Evolutionary conservation across 106 monocot genomes (phyloP).

Genomic region (Gastrodia elata): DNA sequence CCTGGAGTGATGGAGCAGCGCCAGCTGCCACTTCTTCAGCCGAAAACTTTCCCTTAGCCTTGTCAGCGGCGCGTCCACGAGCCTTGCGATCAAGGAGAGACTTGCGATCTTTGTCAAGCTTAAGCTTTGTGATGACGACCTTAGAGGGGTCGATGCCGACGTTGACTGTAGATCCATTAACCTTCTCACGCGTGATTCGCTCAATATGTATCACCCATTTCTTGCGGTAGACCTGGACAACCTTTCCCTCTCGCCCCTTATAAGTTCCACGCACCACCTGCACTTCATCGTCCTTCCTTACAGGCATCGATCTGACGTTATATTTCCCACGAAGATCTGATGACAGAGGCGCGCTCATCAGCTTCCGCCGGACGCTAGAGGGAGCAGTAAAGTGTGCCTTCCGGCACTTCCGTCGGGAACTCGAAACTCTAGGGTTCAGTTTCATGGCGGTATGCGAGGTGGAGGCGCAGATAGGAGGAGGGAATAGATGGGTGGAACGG

Average conservation of each 20-base stretch:
- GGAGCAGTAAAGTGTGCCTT: constrained; percentile 58
- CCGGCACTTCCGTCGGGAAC: constrained; percentile 47
- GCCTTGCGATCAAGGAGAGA: constrained; percentile 35
- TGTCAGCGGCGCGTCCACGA: constrained; percentile 29
- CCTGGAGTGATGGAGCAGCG: constrained; percentile 23
- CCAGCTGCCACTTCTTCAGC: constrained; percentile 39
- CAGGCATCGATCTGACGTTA: constrained; percentile 24
- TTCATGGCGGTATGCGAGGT: constrained; percentile 21
- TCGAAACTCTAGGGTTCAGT: constrained; percentile 38
- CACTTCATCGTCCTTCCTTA: constrained; percentile 32
- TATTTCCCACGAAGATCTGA: constrained; percentile 30
- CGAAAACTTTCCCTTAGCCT: constrained; percentile 56
- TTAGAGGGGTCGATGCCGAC: constrained; percentile 39
- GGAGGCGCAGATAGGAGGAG: not conserved
- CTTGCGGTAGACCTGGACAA: constrained; percentile 47
- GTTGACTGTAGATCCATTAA: constrained; percentile 44
- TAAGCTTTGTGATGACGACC: constrained; percentile 45
- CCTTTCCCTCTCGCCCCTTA: constrained; percentile 49
- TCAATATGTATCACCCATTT: constrained; percentile 50
- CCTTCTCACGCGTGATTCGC: constrained; percentile 52
- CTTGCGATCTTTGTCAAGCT: constrained; percentile 50
- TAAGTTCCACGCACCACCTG: constrained; percentile 46
- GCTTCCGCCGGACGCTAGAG: constrained; percentile 32
- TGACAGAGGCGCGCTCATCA: constrained; percentile 51
- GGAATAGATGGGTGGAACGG: not conserved